Percentiles rank a stretch among this genome's conserved stretches.
Evolutionary conservation across 148 eudicot genomes (phyloP).

Genomic region (Heliosperma pusillum): DNA sequence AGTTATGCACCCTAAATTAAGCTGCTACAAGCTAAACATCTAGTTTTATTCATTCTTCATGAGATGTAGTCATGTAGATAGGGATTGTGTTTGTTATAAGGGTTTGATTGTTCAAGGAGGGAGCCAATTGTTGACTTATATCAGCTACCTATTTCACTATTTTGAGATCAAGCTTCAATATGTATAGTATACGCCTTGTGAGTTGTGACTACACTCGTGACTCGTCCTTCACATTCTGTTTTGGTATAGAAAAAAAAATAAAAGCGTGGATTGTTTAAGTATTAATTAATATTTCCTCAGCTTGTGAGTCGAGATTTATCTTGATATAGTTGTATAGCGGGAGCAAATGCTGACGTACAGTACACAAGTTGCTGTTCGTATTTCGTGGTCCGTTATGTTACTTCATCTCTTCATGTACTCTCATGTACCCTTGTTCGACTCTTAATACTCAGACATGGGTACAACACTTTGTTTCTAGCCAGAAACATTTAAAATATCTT

Average conservation of each 20-base stretch:
- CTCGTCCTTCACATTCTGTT: background rate
- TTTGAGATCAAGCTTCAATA: too few relatives aligned
- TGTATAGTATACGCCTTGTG: too few relatives aligned
- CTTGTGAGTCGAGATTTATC: background rate
- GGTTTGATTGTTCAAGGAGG: too few relatives aligned
- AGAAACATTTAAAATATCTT: too few relatives aligned
- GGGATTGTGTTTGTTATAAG: too few relatives aligned
- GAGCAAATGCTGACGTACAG: background rate
- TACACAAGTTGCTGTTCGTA: background rate
- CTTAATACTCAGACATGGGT: too few relatives aligned
- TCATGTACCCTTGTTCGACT: too few relatives aligned
- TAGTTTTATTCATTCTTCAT: background rate
- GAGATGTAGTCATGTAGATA: background rate
- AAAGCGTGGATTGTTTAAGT: background rate
- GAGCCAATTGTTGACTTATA: too few relatives aligned
- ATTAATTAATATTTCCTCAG: background rate
- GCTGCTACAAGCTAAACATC: background rate
- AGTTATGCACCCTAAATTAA: background rate
- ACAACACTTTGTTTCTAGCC: too few relatives aligned
- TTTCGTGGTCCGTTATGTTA: background rate
- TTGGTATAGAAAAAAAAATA: background rate
- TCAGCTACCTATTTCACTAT: too few relatives aligned
- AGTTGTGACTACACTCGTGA: too few relatives aligned
- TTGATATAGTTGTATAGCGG: background rate
- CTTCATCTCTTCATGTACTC: too few relatives aligned